phyloP scores from a whole-genome alignment of 1,284 basidiomycete species.

The Moniliella sp. region DNA sequence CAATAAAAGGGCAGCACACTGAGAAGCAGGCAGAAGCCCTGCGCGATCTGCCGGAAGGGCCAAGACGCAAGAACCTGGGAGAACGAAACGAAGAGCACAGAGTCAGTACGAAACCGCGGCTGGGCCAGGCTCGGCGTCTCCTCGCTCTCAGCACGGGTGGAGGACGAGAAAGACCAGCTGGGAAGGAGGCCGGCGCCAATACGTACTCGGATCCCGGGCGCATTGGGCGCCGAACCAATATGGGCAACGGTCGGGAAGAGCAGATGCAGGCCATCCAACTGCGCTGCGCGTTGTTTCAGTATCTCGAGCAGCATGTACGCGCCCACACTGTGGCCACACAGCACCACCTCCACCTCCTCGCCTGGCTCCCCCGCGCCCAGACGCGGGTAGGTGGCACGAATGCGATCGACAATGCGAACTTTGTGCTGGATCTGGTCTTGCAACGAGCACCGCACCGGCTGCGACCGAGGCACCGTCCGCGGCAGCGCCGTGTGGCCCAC shows the following conservation, averaged over 20 bases:
- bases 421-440: conserved; percentile 15
- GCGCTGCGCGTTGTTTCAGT: conserved; percentile 5
- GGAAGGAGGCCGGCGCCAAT: not conserved
- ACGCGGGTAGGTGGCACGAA: conserved; percentile 5
- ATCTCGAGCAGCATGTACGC: conserved; percentile 12
- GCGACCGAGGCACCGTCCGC: too few relatives aligned
- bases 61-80: conserved; percentile 3
- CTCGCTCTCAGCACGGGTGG: too few relatives aligned
- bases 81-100: not conserved
- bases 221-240: conserved; percentile 16
- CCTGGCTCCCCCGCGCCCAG: not conserved
- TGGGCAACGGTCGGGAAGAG: conserved; percentile 17
- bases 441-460: too few relatives aligned
- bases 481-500: conserved; percentile 13
- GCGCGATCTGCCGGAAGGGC: conserved; percentile 2
- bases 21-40: too few relatives aligned
- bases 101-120: not conserved
- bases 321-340: conserved; percentile 16
- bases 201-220: conserved; percentile 4
- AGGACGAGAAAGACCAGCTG: too few relatives aligned
- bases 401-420: conserved; percentile 8
- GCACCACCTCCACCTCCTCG: conserved; percentile 7
- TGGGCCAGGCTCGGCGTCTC: too few relatives aligned
- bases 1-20: too few relatives aligned
- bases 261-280: conserved; percentile 10